Evolutionary conservation across 2,329 filamentous ascomycete species (phyloP).

Genomic region (Monilinia polystroma): DNA sequence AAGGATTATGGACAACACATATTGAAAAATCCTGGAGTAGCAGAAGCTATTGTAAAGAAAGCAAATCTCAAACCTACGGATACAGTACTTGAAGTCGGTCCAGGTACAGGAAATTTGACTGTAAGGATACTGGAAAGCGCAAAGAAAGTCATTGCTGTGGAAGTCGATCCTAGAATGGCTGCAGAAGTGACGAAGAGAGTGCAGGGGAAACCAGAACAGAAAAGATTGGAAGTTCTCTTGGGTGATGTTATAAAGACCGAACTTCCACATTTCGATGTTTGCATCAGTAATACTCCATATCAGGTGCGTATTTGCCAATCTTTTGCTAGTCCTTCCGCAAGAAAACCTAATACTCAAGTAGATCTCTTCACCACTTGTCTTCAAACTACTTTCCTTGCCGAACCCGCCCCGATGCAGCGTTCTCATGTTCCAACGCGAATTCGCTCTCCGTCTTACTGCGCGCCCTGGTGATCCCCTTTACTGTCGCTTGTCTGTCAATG

Average conservation of each 20-base stretch:
- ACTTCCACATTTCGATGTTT: constrained; percentile 72
- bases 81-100: constrained; percentile 87
- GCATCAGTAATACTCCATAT: constrained; percentile 68
- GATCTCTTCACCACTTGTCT: constrained; percentile 90
- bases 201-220: constrained; percentile 81
- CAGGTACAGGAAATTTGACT: constrained; percentile 86
- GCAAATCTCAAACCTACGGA: constrained; percentile 87
- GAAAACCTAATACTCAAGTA: constrained; percentile 39
- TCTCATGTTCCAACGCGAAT: constrained; percentile 97
- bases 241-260: constrained; percentile 91
- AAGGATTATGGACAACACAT: constrained; percentile 67
- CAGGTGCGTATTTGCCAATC: constrained; percentile 47
- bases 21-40: constrained; percentile 85
- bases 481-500: constrained; percentile 86
- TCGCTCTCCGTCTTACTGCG: constrained; percentile 85
- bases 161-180: constrained; percentile 89
- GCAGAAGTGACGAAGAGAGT: constrained; percentile 93
- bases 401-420: constrained; percentile 81
- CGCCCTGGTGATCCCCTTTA: constrained; percentile 86
- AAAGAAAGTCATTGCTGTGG: constrained; percentile 78
- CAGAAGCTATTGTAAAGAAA: constrained; percentile 80
- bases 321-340: constrained; percentile 24
- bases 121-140: constrained; percentile 85
- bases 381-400: constrained; percentile 75
- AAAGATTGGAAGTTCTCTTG: constrained; percentile 80